Percentiles rank a stretch among this genome's conserved stretches.
These are phyloP conservation scores for Peronosclerospora sorghi DNA, from an alignment of 352 stramenopile genomes.

Conservation along the genomic window DNA sequence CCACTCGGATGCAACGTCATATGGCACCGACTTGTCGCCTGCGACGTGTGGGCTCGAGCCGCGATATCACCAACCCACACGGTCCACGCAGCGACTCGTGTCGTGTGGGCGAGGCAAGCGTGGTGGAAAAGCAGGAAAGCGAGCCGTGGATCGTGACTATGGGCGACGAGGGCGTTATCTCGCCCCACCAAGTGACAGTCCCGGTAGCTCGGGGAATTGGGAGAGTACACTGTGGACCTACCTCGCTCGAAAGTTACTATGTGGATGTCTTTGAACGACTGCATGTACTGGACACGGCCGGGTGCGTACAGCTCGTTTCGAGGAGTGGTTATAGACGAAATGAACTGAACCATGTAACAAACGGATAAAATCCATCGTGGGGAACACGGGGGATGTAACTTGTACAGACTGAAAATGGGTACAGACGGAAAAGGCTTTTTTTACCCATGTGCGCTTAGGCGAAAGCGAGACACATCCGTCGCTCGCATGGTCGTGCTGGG, in stretches of 20 bases:
- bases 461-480: too few relatives aligned
- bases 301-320: too few relatives aligned
- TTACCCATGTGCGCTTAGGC: too few relatives aligned
- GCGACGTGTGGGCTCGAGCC: constrained; percentile 13
- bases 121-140: constrained; percentile 4
- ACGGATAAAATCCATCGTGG: too few relatives aligned
- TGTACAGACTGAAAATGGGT: too few relatives aligned
- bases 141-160: constrained; percentile 9
- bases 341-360: too few relatives aligned
- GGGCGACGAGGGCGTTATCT: constrained; percentile 11
- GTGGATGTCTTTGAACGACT: constrained; percentile 3
- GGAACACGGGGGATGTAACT: too few relatives aligned
- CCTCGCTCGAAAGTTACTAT: constrained; percentile 20
- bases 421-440: too few relatives aligned
- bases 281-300: too few relatives aligned
- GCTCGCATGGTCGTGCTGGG: too few relatives aligned
- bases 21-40: constrained; percentile 18
- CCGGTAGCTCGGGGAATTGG: constrained; percentile 5
- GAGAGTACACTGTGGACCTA: constrained; percentile 12
- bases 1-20: constrained; percentile 19
- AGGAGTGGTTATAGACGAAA: too few relatives aligned
- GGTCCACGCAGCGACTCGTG: constrained; percentile 9
- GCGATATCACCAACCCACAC: constrained; percentile 8
- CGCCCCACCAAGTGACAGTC: constrained; percentile 12
- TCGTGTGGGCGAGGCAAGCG: constrained; percentile 8